Evolutionary conservation across 176 grass and related monocot genomes (phyloP).

Genomic region (Raddia guianensis): DNA sequence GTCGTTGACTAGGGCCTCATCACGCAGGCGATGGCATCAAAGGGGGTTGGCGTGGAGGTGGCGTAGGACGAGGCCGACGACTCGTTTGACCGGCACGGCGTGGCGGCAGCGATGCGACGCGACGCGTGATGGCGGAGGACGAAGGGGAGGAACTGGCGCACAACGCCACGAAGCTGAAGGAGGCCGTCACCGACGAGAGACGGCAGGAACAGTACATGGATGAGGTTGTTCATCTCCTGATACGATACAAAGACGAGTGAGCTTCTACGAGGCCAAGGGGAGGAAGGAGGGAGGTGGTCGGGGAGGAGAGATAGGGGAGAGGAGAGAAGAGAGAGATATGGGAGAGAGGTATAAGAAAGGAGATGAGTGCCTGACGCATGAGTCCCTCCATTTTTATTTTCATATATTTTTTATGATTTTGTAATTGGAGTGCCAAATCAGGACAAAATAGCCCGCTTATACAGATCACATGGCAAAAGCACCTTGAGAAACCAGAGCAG

Average conservation of each 20-base stretch:
- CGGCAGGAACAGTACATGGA: slow-evolving; percentile 46
- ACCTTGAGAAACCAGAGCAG: too few relatives aligned
- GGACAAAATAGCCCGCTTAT: too few relatives aligned
- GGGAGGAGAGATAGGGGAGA: too few relatives aligned
- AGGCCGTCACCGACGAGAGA: neutral
- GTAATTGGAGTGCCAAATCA: too few relatives aligned
- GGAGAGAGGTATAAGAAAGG: too few relatives aligned
- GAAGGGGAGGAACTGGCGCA: slow-evolving; percentile 36
- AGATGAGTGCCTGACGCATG: too few relatives aligned
- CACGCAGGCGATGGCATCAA: slow-evolving; percentile 30
- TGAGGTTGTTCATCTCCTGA: slow-evolving; percentile 35
- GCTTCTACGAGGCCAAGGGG: neutral
- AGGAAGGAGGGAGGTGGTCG: too few relatives aligned
- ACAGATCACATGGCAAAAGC: too few relatives aligned
- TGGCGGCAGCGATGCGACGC: slow-evolving; percentile 31
- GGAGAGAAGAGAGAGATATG: too few relatives aligned
- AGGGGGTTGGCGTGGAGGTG: slow-evolving; percentile 48
- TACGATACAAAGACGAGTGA: neutral
- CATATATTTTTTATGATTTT: too few relatives aligned
- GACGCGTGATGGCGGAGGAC: slow-evolving; percentile 45
- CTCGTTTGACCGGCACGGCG: slow-evolving; percentile 35
- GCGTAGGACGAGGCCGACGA: slow-evolving; percentile 36
- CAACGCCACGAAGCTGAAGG: slow-evolving; percentile 36
- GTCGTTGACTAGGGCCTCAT: slow-evolving; percentile 46
- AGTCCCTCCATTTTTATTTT: too few relatives aligned